These are phyloP conservation scores for Globisporangium barbulae DNA, from an alignment of 352 stramenopile species.

Conservation along the genomic window DNA sequence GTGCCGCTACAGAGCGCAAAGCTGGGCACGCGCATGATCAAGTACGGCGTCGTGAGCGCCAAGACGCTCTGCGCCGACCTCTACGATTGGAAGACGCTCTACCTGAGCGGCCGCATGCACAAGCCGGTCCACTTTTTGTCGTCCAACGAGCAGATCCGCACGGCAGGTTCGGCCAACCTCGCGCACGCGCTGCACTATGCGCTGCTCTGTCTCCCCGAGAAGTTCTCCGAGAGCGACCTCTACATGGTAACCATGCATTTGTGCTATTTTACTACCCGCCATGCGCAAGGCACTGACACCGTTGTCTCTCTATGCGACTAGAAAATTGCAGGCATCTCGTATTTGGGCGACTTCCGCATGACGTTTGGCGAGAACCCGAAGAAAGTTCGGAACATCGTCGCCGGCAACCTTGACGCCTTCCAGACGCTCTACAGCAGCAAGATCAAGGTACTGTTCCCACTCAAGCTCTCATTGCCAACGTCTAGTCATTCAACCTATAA, in stretches of 20 bases:
- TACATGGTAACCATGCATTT: conserved; percentile 54
- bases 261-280: neutral
- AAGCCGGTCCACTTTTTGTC: conserved; percentile 74
- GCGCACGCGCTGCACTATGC: conserved; percentile 75
- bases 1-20: conserved; percentile 52
- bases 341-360: conserved; percentile 89
- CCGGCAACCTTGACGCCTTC: conserved; percentile 78
- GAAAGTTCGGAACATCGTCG: conserved; percentile 90
- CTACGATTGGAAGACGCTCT: conserved; percentile 77
- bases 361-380: conserved; percentile 88
- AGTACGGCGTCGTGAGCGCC: conserved; percentile 87
- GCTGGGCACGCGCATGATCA: conserved; percentile 73
- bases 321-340: conserved; percentile 89
- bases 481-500: neutral
- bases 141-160: conserved; percentile 42
- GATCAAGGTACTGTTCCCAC: conserved; percentile 46
- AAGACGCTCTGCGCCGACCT: conserved; percentile 79
- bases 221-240: conserved; percentile 78
- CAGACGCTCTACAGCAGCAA: conserved; percentile 68
- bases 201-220: conserved; percentile 68
- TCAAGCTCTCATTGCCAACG: neutral
- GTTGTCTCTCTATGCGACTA: conserved; percentile 15
- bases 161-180: conserved; percentile 57
- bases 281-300: neutral
- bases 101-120: conserved; percentile 85